These are phyloP conservation scores for Leccinum subtestaceum DNA, from an alignment of 768 basidiomycete species.

Conservation along the genomic window DNA sequence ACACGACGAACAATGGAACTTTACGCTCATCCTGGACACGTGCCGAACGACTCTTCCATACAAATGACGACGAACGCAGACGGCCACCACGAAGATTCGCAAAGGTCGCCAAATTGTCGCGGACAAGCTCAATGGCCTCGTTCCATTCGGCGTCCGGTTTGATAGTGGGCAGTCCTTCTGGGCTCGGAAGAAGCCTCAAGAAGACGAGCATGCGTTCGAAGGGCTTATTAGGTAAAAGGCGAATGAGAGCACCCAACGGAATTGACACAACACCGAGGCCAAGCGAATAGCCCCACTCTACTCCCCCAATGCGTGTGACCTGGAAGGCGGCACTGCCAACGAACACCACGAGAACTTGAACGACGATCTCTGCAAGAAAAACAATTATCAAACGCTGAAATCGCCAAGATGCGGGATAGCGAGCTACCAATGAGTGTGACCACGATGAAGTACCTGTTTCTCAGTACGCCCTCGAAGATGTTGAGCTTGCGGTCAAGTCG, in stretches of 20 bases:
- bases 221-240: slow-evolving; percentile 76
- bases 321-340: slow-evolving; percentile 91
- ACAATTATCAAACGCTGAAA: slow-evolving; percentile 5
- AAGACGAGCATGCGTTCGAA: slow-evolving; percentile 62
- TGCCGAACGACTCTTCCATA: slow-evolving; percentile 73
- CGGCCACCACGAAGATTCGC: slow-evolving; percentile 86
- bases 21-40: slow-evolving; percentile 48
- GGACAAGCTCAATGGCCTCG: slow-evolving; percentile 75
- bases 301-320: slow-evolving; percentile 72
- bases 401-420: not conserved
- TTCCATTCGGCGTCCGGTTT: slow-evolving; percentile 67
- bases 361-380: slow-evolving; percentile 64
- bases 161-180: slow-evolving; percentile 59
- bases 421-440: slow-evolving; percentile 82
- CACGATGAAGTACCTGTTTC: slow-evolving; percentile 79
- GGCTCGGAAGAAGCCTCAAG: slow-evolving; percentile 59
- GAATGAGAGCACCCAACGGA: slow-evolving; percentile 81
- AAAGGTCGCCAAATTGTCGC: slow-evolving; percentile 85
- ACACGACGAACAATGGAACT: slow-evolving; percentile 46
- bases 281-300: slow-evolving; percentile 92
- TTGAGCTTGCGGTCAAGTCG: slow-evolving; percentile 84
- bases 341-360: slow-evolving; percentile 84
- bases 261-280: slow-evolving; percentile 85
- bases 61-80: slow-evolving; percentile 79
- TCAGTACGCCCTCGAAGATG: slow-evolving; percentile 77